Percentiles rank a stretch among this genome's conserved stretches.
These are phyloP conservation scores for Datisca glomerata DNA, from an alignment of 306 rosid genomes.

Conservation along the genomic window DNA sequence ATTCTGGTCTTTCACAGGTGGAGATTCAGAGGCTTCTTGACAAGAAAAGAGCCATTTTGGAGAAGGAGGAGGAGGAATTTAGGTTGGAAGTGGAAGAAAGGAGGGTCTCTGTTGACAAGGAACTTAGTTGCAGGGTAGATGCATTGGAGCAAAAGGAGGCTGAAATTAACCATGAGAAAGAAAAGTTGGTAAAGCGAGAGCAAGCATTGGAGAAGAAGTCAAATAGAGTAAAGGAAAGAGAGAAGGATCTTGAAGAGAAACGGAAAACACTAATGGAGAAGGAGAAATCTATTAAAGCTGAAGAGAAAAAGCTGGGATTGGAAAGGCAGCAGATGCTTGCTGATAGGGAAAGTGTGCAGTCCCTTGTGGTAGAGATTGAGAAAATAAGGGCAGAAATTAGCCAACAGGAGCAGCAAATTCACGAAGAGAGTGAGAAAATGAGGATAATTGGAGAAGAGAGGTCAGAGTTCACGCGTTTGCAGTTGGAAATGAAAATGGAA, in stretches of 20 bases:
- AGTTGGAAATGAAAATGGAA: slow-evolving; percentile 59
- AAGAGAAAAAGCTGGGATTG: slow-evolving; percentile 52
- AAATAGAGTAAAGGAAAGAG: slow-evolving; percentile 69
- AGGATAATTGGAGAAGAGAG: slow-evolving; percentile 53
- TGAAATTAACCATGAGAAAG: slow-evolving; percentile 60
- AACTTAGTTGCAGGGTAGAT: slow-evolving; percentile 30
- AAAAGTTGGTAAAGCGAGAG: slow-evolving; percentile 57
- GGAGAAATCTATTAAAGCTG: slow-evolving; percentile 42
- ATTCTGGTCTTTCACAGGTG: slow-evolving; percentile 38
- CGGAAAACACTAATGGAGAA: slow-evolving; percentile 43
- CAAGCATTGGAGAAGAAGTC: slow-evolving; percentile 51
- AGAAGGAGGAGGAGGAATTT: slow-evolving; percentile 39
- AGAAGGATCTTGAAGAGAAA: slow-evolving; percentile 48
- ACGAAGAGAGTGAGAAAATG: slow-evolving; percentile 46
- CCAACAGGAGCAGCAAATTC: slow-evolving; percentile 44
- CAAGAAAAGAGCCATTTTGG: slow-evolving; percentile 40
- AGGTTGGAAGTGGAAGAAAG: slow-evolving; percentile 58
- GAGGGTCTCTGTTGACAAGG: slow-evolving; percentile 35
- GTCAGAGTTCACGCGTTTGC: slow-evolving; percentile 57
- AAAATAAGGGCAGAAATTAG: slow-evolving; percentile 39
- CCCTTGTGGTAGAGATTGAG: slow-evolving; percentile 41
- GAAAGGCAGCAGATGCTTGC: slow-evolving; percentile 50
- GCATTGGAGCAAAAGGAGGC: slow-evolving; percentile 45
- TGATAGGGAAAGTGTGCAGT: slow-evolving; percentile 40
- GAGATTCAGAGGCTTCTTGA: slow-evolving; percentile 55